A percentile compares a stretch with the other conserved stretches of the same genome.
phyloP scores from a whole-genome alignment of 768 basidiomycete genomes.

The Lentinula guzmanii region DNA sequence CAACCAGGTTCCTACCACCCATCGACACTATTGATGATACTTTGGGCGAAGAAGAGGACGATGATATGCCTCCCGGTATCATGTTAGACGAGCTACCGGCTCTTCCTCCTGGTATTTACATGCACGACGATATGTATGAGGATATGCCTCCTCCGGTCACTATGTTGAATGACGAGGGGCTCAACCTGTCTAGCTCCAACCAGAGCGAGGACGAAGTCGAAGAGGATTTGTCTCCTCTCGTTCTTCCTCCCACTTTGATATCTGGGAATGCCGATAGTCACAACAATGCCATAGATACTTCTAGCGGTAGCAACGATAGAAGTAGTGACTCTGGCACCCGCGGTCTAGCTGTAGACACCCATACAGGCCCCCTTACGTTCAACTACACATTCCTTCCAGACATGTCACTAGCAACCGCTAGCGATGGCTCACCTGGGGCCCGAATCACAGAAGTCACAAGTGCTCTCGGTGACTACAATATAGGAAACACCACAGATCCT shows the following conservation, averaged over 20 bases:
- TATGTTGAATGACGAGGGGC: not conserved
- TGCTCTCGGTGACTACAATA: not conserved
- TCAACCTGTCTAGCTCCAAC: not conserved
- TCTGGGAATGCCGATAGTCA: too few relatives aligned
- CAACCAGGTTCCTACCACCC: not conserved
- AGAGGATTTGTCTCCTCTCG: not conserved
- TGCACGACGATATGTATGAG: not conserved
- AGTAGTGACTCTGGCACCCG: not conserved
- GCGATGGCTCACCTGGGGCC: not conserved
- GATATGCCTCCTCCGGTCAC: not conserved
- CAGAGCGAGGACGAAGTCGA: not conserved
- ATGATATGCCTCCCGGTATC: conserved; percentile 4
- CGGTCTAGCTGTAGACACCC: not conserved
- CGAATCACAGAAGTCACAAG: not conserved
- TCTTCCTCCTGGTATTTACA: not conserved
- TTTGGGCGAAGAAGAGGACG: not conserved
- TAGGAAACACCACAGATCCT: not conserved
- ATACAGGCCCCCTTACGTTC: not conserved
- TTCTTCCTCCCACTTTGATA: not conserved
- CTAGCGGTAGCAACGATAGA: not conserved
- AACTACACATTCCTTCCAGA: conserved; percentile 2
- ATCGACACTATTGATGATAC: not conserved
- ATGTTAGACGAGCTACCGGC: not conserved
- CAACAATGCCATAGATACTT: too few relatives aligned
- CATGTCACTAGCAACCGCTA: not conserved